Evolutionary conservation across 2,329 filamentous ascomycete genomes (phyloP), one percentile per base, ranked within the genome.

Genomic region (Colletotrichum lini): DNA sequence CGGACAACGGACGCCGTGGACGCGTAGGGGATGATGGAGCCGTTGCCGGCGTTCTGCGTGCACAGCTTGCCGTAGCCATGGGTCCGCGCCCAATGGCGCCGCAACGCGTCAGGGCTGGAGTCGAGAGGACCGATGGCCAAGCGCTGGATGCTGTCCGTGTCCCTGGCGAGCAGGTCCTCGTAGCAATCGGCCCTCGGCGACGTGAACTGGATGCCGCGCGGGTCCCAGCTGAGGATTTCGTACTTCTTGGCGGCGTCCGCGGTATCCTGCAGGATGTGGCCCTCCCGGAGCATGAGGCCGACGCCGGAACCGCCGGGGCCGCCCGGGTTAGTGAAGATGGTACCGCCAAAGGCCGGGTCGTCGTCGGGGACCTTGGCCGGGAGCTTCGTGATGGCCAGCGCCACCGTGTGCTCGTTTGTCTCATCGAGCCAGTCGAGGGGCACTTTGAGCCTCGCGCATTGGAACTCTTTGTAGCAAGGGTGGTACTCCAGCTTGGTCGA

Each of bases 311-410:
- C 81, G 38, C 84, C 82, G 0, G 84, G 84, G 0, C 85, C 85
- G 52, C 85, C 85, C 0, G 84, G 84, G 77, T 86, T 86, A 57
- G 77, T 75, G 73, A 86, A 78, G 52, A 86, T 77, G 58, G 84
- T 78, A 21, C 85, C 85, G 49, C 79, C 83, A 63, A 82, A 86
- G 45, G 77, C 71, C 4, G 81, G 77, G 66, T 84, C 80, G n/a
- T 75, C 49, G 26, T 81, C 77, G 10, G 79, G 66, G 3, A 86
- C 84, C 1, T 70, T 71, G 35, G 84, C 84, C 0, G 83, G 82
- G 10, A 82, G 78, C 67, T 81, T 82, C 58, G 82, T 76, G 69
- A 86, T 78, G 67, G 84, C 84, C 44, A 87, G 76, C 8, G 80
- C 78, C 18, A 82, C 79, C 0, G 76, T 79, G 59, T 78, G 73